Evolutionary conservation across 305 asterid genomes (phyloP).

Genomic region (Stenogyne calaminthoides): DNA sequence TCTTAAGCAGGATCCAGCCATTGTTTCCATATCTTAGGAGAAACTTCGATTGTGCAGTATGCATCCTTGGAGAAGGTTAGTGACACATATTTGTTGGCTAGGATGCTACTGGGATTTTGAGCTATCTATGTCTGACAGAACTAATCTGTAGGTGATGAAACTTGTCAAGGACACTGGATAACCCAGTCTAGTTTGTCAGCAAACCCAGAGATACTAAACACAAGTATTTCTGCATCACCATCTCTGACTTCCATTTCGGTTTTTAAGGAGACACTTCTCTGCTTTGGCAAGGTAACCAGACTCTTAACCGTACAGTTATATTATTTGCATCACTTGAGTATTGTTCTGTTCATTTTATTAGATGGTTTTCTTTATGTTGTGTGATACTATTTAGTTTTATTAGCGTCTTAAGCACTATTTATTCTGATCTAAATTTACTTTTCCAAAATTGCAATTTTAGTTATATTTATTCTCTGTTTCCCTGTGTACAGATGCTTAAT

Average conservation of each 20-base stretch:
- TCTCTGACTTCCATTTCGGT: constrained; percentile 52
- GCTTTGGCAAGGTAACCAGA: constrained; percentile 78
- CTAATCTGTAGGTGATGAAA: constrained; percentile 52
- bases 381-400: not conserved
- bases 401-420: not conserved
- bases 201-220: constrained; percentile 56
- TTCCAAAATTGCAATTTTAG: constrained; percentile 10
- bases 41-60: constrained; percentile 59
- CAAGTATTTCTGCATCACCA: constrained; percentile 47
- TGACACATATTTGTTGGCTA: constrained; percentile 26
- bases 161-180: constrained; percentile 84
- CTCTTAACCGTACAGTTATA: not conserved
- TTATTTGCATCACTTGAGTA: constrained; percentile 18
- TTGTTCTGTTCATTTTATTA: constrained; percentile 12
- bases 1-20: constrained; percentile 53
- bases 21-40: constrained; percentile 65
- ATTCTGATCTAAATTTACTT: constrained; percentile 17
- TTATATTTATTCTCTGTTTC: constrained; percentile 27
- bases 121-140: constrained; percentile 35
- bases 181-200: constrained; percentile 60
- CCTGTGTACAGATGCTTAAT: constrained; percentile 59
- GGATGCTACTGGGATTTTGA: constrained; percentile 21
- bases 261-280: constrained; percentile 65
- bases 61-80: constrained; percentile 63
- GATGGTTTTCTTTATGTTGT: constrained; percentile 2